Evolutionary conservation across 768 basidiomycete genomes (phyloP).

Genomic region (Sporobolomyces roseus): DNA sequence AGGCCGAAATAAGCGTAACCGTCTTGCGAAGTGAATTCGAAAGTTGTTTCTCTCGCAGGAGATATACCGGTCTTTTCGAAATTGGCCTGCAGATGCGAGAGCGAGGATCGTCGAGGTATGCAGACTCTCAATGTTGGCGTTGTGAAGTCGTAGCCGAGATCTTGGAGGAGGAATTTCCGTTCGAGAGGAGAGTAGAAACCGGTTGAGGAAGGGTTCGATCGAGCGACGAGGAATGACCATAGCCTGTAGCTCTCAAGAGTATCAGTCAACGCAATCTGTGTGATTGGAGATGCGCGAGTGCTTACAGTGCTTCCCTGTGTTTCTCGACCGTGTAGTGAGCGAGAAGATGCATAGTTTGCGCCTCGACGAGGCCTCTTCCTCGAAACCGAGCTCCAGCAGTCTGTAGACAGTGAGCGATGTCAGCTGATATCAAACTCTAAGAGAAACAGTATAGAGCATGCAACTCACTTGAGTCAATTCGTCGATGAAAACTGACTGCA

Average conservation of each 20-base stretch:
- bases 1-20: conserved; percentile 49
- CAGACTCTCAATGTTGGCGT: not conserved
- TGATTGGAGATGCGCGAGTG: not conserved
- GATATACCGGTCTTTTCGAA: conserved; percentile 24
- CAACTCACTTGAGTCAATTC: conserved; percentile 48
- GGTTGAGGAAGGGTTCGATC: conserved; percentile 8
- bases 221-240: conserved; percentile 35
- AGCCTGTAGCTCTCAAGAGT: conserved; percentile 4
- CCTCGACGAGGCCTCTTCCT: conserved; percentile 24
- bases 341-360: conserved; percentile 23
- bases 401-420: conserved; percentile 48
- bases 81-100: not conserved
- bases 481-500: conserved; percentile 47
- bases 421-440: not conserved
- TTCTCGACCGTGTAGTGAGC: conserved; percentile 39
- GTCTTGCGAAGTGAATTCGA: conserved; percentile 45
- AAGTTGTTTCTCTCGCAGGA: conserved; percentile 4
- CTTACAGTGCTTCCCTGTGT: conserved; percentile 39
- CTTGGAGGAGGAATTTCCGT: conserved; percentile 20
- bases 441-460: conserved; percentile 42
- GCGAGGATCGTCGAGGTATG: not conserved
- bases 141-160: not conserved
- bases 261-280: not conserved
- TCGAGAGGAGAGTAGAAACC: conserved; percentile 29
- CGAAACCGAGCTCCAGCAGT: conserved; percentile 46